Evolutionary conservation across 2,329 filamentous ascomycete genomes (phyloP).

Genomic region (Zalaria sp.): DNA sequence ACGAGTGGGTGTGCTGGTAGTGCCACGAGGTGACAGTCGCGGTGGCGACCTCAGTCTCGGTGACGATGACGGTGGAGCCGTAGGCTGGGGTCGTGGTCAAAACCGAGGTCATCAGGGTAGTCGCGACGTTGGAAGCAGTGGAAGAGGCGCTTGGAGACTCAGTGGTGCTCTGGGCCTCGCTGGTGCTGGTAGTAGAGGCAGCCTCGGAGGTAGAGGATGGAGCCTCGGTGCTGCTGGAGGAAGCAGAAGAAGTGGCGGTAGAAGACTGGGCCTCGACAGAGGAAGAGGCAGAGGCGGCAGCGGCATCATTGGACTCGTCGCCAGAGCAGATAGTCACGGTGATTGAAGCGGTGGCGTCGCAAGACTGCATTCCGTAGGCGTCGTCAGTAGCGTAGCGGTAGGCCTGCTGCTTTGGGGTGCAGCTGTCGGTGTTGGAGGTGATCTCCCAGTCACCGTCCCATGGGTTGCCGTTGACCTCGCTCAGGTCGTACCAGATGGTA

Average conservation of each 20-base stretch:
- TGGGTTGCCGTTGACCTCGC: constrained; percentile 22
- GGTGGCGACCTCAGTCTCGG: constrained; percentile 13
- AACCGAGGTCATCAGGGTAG: constrained; percentile 11
- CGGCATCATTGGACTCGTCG: constrained; percentile 4
- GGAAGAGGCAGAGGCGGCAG: constrained; percentile 6
- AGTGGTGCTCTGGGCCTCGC: neutral
- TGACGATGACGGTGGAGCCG: constrained; percentile 1
- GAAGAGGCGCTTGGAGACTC: neutral
- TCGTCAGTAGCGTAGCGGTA: constrained; percentile 25
- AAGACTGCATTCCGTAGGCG: constrained; percentile 23
- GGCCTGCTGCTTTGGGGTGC: constrained; percentile 18
- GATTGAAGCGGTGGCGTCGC: constrained; percentile 16
- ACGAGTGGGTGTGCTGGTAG: neutral
- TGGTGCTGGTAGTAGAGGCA: neutral
- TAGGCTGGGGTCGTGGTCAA: constrained; percentile 2
- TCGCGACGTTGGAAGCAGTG: constrained; percentile 16
- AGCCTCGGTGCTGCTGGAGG: constrained; percentile 7
- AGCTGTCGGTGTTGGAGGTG: constrained; percentile 12
- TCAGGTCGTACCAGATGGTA: constrained; percentile 24
- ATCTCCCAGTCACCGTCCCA: constrained; percentile 23
- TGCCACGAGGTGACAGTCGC: constrained; percentile 8
- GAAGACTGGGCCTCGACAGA: constrained; percentile 4
- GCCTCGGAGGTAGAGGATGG: constrained; percentile 3
- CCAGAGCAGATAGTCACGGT: constrained; percentile 23
- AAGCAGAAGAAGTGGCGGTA: constrained; percentile 3